Conservation (phyloP, 2,329 filamentous ascomycete genomes). For the Aspergillus awamori region DNA sequence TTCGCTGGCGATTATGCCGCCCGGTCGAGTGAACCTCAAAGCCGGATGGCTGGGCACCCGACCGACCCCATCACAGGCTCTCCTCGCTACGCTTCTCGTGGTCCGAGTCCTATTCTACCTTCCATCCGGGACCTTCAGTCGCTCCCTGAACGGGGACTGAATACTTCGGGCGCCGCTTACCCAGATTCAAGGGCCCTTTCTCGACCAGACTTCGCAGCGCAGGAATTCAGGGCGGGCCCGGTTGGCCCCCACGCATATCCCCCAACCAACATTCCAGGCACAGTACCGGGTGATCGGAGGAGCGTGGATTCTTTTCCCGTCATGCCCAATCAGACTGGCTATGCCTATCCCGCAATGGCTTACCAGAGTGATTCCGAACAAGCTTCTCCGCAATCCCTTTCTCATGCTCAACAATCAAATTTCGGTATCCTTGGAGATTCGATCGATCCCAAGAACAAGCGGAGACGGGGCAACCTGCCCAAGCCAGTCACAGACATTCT, state of each 20-base stretch:
- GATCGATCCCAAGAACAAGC: constrained; percentile 48
- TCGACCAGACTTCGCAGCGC: constrained; percentile 30
- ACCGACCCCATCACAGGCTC: constrained; percentile 16
- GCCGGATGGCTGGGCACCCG: constrained; percentile 17
- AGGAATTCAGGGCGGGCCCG: constrained; percentile 29
- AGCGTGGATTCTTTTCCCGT: constrained; percentile 28
- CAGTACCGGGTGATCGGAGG: constrained; percentile 28
- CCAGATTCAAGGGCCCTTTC: constrained; percentile 30
- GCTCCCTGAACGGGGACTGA: constrained; percentile 32
- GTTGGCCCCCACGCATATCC: constrained; percentile 13
- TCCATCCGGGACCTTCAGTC: constrained; percentile 42
- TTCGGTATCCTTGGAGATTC: constrained; percentile 44
- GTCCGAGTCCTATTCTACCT: constrained; percentile 42
- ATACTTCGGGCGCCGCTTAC: constrained; percentile 27
- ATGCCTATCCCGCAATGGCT: constrained; percentile 31
- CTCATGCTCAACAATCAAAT: constrained; percentile 38
- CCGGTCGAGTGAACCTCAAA: constrained; percentile 22
- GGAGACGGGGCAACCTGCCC: constrained; percentile 81
- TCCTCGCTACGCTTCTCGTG: constrained; percentile 31
- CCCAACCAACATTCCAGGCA: constrained; percentile 21
- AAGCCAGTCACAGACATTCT: constrained; percentile 85
- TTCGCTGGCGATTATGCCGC: constrained; percentile 30
- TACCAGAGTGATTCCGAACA: constrained; percentile 39
- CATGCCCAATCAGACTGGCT: constrained; percentile 33
- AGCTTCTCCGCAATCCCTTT: constrained; percentile 32